A percentile compares a stretch with the other conserved stretches of the same genome.
Conservation (phyloP, 805 yeast genomes). For the Lachancea thermotolerans region DNA sequence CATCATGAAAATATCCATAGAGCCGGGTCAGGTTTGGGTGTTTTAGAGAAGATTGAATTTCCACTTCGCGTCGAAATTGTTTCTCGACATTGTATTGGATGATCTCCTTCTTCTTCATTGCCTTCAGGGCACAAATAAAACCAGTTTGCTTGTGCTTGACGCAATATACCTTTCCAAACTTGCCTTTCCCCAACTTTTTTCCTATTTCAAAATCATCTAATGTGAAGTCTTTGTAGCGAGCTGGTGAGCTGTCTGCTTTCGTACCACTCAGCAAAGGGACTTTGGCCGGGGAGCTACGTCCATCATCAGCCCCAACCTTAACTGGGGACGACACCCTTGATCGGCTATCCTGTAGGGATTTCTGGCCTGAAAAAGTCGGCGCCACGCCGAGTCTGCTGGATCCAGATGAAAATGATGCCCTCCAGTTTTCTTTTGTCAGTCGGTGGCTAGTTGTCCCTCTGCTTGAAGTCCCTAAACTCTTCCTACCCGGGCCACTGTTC, state of each 20-base stretch:
- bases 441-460: neutral
- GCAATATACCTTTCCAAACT: constrained; percentile 88
- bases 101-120: constrained; percentile 79
- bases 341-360: too few species aligned
- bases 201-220: constrained; percentile 76
- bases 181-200: constrained; percentile 82
- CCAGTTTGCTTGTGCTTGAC: constrained; percentile 71
- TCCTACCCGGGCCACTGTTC: constrained; percentile 12
- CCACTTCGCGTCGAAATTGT: constrained; percentile 86
- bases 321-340: constrained; percentile 2
- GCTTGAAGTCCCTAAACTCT: constrained; percentile 4
- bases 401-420: constrained; percentile 4
- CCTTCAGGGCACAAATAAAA: constrained; percentile 82
- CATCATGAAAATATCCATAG: constrained; percentile 81
- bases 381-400: neutral
- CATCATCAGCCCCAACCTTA: neutral
- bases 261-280: neutral
- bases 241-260: neutral
- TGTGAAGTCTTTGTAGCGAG: constrained; percentile 7
- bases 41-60: constrained; percentile 71
- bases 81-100: constrained; percentile 68
- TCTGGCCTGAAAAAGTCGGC: too few species aligned
- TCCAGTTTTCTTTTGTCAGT: constrained; percentile 2
- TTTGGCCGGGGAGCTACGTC: neutral
- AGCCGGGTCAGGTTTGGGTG: constrained; percentile 78